Evolutionary conservation across 345 rosid genomes (phyloP).

Genomic region (Eutrema heterophyllum): DNA sequence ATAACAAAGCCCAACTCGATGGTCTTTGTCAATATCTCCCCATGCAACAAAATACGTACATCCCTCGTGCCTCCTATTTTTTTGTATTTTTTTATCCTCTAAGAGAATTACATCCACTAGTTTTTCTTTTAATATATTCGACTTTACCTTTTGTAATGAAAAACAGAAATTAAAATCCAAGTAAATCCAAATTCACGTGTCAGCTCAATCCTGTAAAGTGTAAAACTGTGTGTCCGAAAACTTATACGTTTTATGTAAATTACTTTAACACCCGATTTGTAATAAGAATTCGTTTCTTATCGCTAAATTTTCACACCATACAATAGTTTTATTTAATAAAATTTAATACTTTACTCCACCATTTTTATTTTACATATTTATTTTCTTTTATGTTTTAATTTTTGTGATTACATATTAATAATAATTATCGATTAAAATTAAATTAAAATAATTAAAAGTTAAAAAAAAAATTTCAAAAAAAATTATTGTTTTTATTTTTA

Average conservation of each 20-base stretch:
- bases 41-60: conserved; percentile 36
- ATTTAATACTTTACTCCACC: no score
- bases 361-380: no score
- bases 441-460: no score
- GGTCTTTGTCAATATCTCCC: conserved; percentile 30
- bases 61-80: conserved; percentile 28
- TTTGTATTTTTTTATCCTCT: conserved; percentile 15
- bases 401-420: no score
- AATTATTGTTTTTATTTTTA: no score
- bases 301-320: no score
- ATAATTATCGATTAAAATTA: no score
- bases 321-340: no score
- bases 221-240: not conserved
- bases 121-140: not conserved
- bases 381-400: no score
- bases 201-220: not conserved
- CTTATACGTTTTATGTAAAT: not conserved
- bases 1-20: conserved; percentile 17
- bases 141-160: not conserved
- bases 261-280: not conserved
- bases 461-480: no score
- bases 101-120: not conserved
- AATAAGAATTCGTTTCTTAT: no score
- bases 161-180: not conserved
- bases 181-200: not conserved